Conservation (phyloP, 169 alveolate species). For the Cryptosporidium parvum region DNA sequence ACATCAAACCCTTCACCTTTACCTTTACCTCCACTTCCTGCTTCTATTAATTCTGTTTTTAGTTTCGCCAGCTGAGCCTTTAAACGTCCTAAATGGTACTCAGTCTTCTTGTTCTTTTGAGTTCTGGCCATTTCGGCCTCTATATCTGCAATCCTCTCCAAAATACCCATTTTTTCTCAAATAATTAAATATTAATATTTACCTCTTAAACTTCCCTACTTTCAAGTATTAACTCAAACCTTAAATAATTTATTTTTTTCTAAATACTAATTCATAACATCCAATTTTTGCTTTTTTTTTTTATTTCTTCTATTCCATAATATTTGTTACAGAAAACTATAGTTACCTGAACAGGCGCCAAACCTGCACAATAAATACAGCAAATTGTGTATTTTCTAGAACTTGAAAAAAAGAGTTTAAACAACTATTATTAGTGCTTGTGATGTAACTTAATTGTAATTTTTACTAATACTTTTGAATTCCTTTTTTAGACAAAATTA, state of each 20-base stretch:
- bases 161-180: conserved; percentile 43
- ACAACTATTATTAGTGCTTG: too few relatives aligned
- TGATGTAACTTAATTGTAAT: background rate
- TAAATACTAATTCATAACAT: background rate
- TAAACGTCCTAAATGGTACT: conserved; percentile 88
- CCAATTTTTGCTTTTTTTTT: background rate
- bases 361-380: background rate
- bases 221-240: background rate
- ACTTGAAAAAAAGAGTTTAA: too few relatives aligned
- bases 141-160: conserved; percentile 89
- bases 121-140: conserved; percentile 92
- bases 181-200: background rate
- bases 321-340: background rate
- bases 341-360: conserved; percentile 35
- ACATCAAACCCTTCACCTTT: conserved; percentile 92
- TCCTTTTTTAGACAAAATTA: background rate
- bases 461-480: too few relatives aligned
- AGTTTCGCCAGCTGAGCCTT: conserved; percentile 90
- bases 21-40: conserved; percentile 81
- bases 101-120: conserved; percentile 91
- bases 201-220: background rate
- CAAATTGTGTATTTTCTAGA: background rate
- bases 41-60: conserved; percentile 85
- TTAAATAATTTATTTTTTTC: background rate
- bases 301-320: background rate